phyloP scores from a whole-genome alignment of 352 stramenopile species.

The Globisporangium megalacanthum region DNA sequence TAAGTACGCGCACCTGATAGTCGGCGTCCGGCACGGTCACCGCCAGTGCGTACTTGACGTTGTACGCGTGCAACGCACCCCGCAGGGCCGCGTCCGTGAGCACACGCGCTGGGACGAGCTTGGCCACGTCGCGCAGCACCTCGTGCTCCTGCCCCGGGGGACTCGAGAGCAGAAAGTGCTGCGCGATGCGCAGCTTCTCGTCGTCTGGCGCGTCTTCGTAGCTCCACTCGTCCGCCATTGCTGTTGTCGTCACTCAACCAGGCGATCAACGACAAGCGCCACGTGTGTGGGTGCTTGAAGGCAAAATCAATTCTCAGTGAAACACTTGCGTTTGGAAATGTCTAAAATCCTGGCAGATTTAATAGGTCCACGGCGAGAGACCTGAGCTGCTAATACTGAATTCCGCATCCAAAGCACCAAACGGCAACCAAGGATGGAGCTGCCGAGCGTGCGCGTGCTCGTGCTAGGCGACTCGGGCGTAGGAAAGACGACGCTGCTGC shows the following conservation, averaged over 20 bases:
- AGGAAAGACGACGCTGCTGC: conserved; percentile 75
- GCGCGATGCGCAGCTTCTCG: conserved; percentile 87
- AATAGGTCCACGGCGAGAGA: neutral
- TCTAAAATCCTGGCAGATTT: neutral
- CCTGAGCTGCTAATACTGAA: neutral
- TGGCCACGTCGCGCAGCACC: conserved; percentile 76
- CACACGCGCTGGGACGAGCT: conserved; percentile 70
- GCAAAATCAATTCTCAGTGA: neutral
- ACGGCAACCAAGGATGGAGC: conserved; percentile 42
- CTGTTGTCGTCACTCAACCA: no score
- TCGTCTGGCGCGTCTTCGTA: conserved; percentile 76
- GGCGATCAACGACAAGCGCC: no score
- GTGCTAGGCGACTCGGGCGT: conserved; percentile 85
- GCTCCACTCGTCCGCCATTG: conserved; percentile 63
- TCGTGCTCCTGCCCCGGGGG: conserved; percentile 88
- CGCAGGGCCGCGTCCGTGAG: conserved; percentile 65
- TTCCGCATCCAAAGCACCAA: neutral
- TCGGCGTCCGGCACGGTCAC: conserved; percentile 66
- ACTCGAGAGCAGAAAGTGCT: conserved; percentile 87
- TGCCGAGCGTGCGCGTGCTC: conserved; percentile 63
- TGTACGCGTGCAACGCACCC: conserved; percentile 77
- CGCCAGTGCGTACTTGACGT: conserved; percentile 59
- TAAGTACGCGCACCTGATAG: conserved; percentile 53
- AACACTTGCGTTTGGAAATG: no score
- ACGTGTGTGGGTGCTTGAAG: no score